Evolutionary conservation across 1,284 basidiomycete species (phyloP).

Genomic region (Cryptococcus sp.): DNA sequence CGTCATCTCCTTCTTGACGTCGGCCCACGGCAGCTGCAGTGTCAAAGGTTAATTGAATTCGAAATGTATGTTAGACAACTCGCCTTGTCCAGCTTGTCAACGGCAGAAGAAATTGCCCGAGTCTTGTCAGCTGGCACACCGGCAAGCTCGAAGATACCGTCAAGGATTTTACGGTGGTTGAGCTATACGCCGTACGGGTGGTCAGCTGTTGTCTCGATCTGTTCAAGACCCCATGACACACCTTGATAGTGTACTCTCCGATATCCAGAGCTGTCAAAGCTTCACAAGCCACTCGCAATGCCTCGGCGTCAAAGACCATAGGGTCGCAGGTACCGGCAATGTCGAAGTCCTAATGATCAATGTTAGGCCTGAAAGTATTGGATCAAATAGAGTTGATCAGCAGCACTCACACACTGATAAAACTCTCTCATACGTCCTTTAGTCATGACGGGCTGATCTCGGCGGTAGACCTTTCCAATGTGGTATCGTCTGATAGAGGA

Average conservation of each 20-base stretch:
- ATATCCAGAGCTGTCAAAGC: slow-evolving; percentile 81
- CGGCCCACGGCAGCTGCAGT: slow-evolving; percentile 74
- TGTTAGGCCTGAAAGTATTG: background rate
- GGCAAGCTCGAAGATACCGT: slow-evolving; percentile 95
- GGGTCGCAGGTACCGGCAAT: slow-evolving; percentile 91
- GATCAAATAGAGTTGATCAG: background rate
- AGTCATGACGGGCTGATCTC: slow-evolving; percentile 96
- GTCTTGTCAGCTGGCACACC: slow-evolving; percentile 92
- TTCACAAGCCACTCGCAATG: slow-evolving; percentile 80
- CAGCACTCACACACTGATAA: slow-evolving; percentile 80
- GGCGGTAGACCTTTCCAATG: slow-evolving; percentile 94
- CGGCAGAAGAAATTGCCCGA: slow-evolving; percentile 91
- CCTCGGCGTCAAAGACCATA: slow-evolving; percentile 96
- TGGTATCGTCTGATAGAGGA: slow-evolving; percentile 87
- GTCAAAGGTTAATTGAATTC: too few species aligned
- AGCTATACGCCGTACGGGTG: slow-evolving; percentile 57
- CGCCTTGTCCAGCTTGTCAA: slow-evolving; percentile 98
- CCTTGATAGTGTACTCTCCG: slow-evolving; percentile 92
- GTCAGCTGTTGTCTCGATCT: too few species aligned
- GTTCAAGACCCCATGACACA: slow-evolving; percentile 40
- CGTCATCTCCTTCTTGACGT: slow-evolving; percentile 95
- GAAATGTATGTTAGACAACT: slow-evolving; percentile 8
- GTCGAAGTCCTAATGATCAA: slow-evolving; percentile 78
- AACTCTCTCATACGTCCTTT: slow-evolving; percentile 99
- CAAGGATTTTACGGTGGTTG: slow-evolving; percentile 96